These are phyloP conservation scores for Diplotaxis tenuifolia DNA, from an alignment of 345 rosid species.

Conservation along the genomic window DNA sequence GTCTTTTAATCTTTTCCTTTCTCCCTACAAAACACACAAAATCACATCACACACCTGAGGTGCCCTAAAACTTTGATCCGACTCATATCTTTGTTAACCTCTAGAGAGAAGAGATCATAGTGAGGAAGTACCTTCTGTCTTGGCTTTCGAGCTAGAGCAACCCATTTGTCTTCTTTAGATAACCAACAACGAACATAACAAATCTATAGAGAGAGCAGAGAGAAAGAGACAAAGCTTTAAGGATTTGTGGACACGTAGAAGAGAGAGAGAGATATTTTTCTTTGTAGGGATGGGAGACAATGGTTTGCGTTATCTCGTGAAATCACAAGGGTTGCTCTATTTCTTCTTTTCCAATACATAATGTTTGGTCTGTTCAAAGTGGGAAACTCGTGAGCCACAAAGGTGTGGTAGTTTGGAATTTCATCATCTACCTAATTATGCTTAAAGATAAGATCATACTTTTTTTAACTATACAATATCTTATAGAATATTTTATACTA, in stretches of 20 bases:
- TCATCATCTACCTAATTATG: constrained; percentile 30
- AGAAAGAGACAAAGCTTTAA: constrained; percentile 3
- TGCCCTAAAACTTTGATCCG: not conserved
- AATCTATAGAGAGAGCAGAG: not conserved
- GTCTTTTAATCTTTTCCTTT: too few relatives aligned
- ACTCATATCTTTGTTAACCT: constrained; percentile 3
- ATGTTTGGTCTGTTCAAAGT: constrained; percentile 38
- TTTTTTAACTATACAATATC: not conserved
- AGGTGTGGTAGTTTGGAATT: constrained; percentile 36
- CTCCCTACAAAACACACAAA: too few relatives aligned
- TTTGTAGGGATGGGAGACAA: constrained; percentile 8
- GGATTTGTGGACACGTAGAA: constrained; percentile 25
- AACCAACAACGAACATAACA: constrained; percentile 16
- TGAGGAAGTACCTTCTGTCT: constrained; percentile 24
- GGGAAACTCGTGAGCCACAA: constrained; percentile 38
- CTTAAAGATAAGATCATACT: constrained; percentile 11
- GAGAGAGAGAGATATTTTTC: constrained; percentile 1
- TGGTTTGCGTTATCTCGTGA: constrained; percentile 34
- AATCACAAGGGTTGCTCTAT: constrained; percentile 14
- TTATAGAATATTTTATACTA: not conserved
- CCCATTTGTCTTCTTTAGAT: constrained; percentile 25
- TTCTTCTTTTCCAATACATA: constrained; percentile 6
- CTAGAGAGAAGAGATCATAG: constrained; percentile 4
- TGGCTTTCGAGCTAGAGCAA: constrained; percentile 37
- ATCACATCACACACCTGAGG: too few relatives aligned